phyloP scores from a whole-genome alignment of 441 rosid species.

The Erysimum pusillum region DNA sequence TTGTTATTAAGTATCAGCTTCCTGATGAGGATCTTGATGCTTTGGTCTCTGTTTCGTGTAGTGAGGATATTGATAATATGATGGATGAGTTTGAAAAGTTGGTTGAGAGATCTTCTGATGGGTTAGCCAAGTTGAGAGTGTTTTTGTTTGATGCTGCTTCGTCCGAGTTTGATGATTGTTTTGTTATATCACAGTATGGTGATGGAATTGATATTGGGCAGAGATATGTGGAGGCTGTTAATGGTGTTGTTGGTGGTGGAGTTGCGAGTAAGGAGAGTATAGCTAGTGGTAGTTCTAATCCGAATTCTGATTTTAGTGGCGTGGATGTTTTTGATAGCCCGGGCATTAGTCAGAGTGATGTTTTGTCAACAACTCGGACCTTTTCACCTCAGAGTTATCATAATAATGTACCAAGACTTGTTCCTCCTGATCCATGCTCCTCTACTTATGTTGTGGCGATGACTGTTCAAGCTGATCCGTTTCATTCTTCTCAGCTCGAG shows the following conservation, averaged over 20 bases:
- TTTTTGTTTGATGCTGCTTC: constrained; percentile 4
- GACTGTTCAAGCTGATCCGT: constrained; percentile 12
- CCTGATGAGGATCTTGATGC: constrained; percentile 26
- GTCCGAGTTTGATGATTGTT: background rate
- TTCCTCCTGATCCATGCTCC: background rate
- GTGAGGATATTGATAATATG: constrained; percentile 13
- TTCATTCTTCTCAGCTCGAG: background rate
- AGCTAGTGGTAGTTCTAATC: constrained; percentile 17
- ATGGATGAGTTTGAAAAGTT: constrained; percentile 17
- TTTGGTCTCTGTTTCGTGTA: constrained; percentile 9
- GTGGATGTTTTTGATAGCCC: background rate
- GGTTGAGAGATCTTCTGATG: background rate
- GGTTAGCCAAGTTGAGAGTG: background rate
- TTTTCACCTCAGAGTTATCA: background rate
- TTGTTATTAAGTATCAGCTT: constrained; percentile 11
- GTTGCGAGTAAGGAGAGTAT: constrained; percentile 1
- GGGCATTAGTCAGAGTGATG: background rate
- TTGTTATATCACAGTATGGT: background rate
- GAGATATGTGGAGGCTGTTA: background rate
- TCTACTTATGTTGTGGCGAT: background rate
- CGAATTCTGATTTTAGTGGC: constrained; percentile 15
- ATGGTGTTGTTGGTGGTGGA: constrained; percentile 4
- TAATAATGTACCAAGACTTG: background rate
- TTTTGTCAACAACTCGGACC: background rate
- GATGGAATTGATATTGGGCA: constrained; percentile 6